Percentiles rank a stretch among this genome's conserved stretches.
These are phyloP conservation scores for Platanthera zijinensis DNA, from an alignment of 106 monocot species.

Conservation along the genomic window DNA sequence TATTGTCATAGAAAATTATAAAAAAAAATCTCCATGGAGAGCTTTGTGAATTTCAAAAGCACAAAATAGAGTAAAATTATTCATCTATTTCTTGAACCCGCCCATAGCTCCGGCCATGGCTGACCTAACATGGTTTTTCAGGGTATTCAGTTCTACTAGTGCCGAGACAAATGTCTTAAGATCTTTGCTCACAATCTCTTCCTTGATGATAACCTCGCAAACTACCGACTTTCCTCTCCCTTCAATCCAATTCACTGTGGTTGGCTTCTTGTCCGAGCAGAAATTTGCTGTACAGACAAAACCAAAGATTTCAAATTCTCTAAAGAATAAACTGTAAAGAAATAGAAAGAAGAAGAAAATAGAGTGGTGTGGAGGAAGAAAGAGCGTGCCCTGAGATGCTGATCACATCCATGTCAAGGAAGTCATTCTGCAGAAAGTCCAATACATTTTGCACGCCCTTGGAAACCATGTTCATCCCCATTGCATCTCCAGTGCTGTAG, in stretches of 20 bases:
- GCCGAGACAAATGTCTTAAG: conserved; percentile 57
- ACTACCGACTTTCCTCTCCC: conserved; percentile 90
- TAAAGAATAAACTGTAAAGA: neutral
- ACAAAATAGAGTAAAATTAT: too few species aligned
- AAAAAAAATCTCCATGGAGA: too few species aligned
- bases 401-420: conserved; percentile 79
- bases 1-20: too few species aligned
- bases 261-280: conserved; percentile 88
- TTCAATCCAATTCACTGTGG: conserved; percentile 92
- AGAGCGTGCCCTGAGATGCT: conserved; percentile 60
- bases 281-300: conserved; percentile 50
- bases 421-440: conserved; percentile 68
- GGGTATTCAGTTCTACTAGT: conserved; percentile 68
- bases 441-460: conserved; percentile 86
- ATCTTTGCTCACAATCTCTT: conserved; percentile 62
- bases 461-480: conserved; percentile 99
- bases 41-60: too few species aligned
- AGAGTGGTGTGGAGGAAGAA: neutral
- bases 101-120: conserved; percentile 85
- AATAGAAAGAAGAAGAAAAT: neutral
- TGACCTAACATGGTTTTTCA: conserved; percentile 83
- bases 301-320: neutral
- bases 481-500: conserved; percentile 84
- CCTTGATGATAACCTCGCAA: conserved; percentile 75
- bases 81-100: too few species aligned